Evolutionary conservation across 495 filamentous ascomycete species (phyloP).

Genomic region (Talaromyces trachyspermus): DNA sequence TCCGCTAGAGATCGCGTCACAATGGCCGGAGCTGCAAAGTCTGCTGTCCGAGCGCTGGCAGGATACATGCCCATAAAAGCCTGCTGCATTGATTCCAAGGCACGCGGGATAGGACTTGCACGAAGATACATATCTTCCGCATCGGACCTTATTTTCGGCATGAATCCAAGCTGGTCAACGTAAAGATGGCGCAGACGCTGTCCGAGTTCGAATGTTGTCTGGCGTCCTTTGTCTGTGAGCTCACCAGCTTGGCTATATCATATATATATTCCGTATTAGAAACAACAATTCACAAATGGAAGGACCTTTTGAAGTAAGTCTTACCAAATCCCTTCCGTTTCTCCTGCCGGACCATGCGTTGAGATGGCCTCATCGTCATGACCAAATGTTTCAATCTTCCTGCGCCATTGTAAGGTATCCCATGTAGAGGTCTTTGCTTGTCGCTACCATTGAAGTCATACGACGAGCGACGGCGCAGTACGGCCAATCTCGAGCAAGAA

Average conservation of each 20-base stretch:
- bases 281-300: neutral
- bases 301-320: constrained; percentile 1
- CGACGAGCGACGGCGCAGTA: constrained; percentile 75
- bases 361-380: constrained; percentile 60
- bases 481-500: constrained; percentile 61
- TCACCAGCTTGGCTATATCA: constrained; percentile 71
- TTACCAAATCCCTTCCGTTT: constrained; percentile 70
- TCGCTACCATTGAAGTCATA: constrained; percentile 64
- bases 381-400: constrained; percentile 76
- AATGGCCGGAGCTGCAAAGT: constrained; percentile 67
- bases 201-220: constrained; percentile 77
- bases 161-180: constrained; percentile 78
- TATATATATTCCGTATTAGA: too few species aligned
- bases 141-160: constrained; percentile 59
- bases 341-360: constrained; percentile 55
- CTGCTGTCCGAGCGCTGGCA: constrained; percentile 50
- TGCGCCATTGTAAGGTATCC: constrained; percentile 66
- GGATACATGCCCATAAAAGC: constrained; percentile 88
- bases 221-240: constrained; percentile 78
- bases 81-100: constrained; percentile 84
- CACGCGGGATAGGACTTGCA: constrained; percentile 74
- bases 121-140: constrained; percentile 76
- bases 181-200: constrained; percentile 74
- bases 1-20: constrained; percentile 64
- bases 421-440: constrained; percentile 50